These are phyloP conservation scores for Leccinum pachyderme DNA, from an alignment of 1,284 basidiomycete genomes.

Conservation along the genomic window DNA sequence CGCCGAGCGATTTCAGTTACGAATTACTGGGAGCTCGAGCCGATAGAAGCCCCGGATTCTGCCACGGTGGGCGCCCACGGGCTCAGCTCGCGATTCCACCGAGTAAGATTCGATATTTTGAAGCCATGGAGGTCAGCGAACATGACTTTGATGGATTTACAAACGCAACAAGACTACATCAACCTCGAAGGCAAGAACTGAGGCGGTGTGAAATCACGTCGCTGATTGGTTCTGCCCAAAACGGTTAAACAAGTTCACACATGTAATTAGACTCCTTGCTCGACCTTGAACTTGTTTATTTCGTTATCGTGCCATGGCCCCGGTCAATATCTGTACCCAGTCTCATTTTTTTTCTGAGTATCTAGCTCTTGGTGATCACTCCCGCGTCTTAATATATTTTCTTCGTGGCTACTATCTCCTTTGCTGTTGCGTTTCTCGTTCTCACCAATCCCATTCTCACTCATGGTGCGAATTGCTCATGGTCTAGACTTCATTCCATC, in stretches of 20 bases:
- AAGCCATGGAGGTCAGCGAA: slow-evolving; percentile 4
- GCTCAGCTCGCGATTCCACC: slow-evolving; percentile 4
- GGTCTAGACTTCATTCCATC: too few relatives aligned
- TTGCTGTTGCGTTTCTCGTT: neutral
- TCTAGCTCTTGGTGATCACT: neutral
- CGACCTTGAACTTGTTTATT: neutral
- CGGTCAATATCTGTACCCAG: neutral
- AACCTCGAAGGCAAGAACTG: slow-evolving; percentile 10
- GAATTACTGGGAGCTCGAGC: slow-evolving; percentile 23
- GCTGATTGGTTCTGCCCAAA: slow-evolving; percentile 26
- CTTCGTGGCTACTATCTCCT: neutral
- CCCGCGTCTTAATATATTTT: neutral
- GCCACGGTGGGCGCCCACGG: slow-evolving; percentile 33
- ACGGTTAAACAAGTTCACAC: neutral
- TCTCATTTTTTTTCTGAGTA: neutral
- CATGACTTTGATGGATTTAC: neutral
- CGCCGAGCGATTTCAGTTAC: slow-evolving; percentile 10
- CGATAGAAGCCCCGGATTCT: slow-evolving; percentile 34
- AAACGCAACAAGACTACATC: slow-evolving; percentile 18
- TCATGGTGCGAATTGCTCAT: neutral
- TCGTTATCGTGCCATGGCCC: neutral
- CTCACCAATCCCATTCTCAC: neutral
- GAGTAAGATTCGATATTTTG: neutral
- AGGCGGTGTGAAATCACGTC: slow-evolving; percentile 28
- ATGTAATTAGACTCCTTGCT: too few relatives aligned